phyloP scores from a whole-genome alignment of 2,329 filamentous ascomycete species.

The Metarhizium album region DNA sequence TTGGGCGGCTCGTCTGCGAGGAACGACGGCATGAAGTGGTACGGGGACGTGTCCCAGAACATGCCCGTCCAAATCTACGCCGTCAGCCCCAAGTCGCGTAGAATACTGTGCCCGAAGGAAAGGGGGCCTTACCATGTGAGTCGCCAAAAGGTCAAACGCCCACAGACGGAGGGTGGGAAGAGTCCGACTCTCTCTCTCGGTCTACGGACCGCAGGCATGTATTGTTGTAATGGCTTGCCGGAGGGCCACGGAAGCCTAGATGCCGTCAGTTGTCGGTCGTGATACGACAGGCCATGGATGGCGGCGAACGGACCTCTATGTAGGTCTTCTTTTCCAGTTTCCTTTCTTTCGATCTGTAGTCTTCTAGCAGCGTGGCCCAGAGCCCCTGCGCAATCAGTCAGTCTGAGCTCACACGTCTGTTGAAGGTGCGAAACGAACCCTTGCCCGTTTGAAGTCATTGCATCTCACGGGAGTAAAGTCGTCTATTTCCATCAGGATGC shows the following conservation, averaged over 20 bases:
- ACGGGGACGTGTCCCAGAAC: background rate
- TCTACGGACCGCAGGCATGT: background rate
- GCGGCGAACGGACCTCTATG: background rate
- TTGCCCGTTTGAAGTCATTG: background rate
- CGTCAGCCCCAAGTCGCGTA: too few relatives aligned
- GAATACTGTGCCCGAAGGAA: background rate
- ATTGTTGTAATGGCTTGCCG: background rate
- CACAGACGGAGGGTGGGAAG: background rate
- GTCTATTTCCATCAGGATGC: background rate
- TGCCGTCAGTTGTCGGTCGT: background rate
- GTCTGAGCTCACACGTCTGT: background rate
- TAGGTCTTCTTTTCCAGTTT: too few relatives aligned
- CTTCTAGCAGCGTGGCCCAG: too few relatives aligned
- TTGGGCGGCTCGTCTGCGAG: background rate
- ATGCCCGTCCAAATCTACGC: background rate
- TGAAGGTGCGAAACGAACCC: background rate
- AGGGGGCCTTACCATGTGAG: background rate
- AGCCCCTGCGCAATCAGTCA: background rate
- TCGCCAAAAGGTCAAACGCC: background rate
- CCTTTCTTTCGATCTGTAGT: too few relatives aligned
- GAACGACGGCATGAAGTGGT: background rate
- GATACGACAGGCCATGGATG: background rate
- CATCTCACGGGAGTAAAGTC: background rate
- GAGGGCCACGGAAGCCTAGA: background rate
- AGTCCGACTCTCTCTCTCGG: background rate